Base-by-base conservation (phyloP, 1,139 yeast species). In the Candida sp. region DNA sequence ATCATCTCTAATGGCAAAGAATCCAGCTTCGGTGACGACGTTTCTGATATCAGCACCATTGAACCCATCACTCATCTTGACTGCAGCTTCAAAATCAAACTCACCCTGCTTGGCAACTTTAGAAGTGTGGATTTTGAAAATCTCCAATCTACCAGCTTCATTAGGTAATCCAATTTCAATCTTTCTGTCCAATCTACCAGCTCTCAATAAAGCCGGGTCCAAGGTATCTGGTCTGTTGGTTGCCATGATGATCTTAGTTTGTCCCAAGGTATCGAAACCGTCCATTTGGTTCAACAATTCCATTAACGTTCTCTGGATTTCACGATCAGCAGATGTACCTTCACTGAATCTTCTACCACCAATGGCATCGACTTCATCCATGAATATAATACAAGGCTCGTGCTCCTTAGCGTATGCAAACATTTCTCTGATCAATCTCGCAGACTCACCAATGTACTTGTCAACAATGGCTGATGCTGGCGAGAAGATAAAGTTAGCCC, bases 301-400 rank as follows among this genome's bases (percentile, higher is more conserved):
- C 99, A 96, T 94, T 68, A 96, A 80, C 2, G 99, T 96, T 77
- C 99, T 90, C 75, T 96, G 99, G 66, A 96, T 94, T 72, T 96
- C 99, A 71, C 99, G 87, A 75, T 96, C 99, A 2, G 99, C 99
- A 8, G 97, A 90, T 2, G 99, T 94, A 72, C 99, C 99, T 71
- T 96, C 99, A 62, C 96, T 86, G 72, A 96, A 96, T 72, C 99
- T 85, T 62, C 99, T 85, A 49, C 99, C 99, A 67, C 99, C 99
- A 71, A 96, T 96, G 49, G 99, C 99, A 77, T 96, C 99, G 56
- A 96, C 86, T 78, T 96, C 99, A 77, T 96, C 99, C 98, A 96
- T 93, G 69, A 96, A 96, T 59, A 96, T 96, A 67, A 96, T 94
- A 75, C 99, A 96, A 22, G 99, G 99, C 66, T 90, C 98, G 69